Percentiles rank a stretch among this genome's conserved stretches.
Conservation (phyloP, 805 yeast genomes). For the Wickerhamiella shivajii region DNA sequence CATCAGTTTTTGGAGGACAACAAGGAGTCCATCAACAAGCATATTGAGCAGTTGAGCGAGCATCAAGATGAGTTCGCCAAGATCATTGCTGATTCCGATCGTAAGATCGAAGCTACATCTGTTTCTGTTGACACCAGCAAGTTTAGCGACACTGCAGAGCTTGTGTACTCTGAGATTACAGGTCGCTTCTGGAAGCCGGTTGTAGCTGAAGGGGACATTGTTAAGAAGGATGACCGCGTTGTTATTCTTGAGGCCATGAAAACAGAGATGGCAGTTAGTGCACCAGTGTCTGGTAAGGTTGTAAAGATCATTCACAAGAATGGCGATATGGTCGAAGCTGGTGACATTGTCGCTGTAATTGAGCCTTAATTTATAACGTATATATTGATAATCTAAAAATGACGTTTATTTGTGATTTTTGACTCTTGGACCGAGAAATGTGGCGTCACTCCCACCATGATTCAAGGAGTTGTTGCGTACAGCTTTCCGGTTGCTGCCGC, state of each 20-base stretch:
- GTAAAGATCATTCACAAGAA: slow-evolving; percentile 43
- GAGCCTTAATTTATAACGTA: slow-evolving; percentile 26
- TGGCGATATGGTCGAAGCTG: slow-evolving; percentile 96
- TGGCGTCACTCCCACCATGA: too few relatives aligned
- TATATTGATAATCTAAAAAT: background rate
- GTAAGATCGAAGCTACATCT: slow-evolving; percentile 19
- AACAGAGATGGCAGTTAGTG: slow-evolving; percentile 82
- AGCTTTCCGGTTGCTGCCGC: too few relatives aligned
- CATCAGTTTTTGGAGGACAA: slow-evolving; percentile 64
- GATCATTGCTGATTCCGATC: slow-evolving; percentile 42
- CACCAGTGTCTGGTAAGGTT: slow-evolving; percentile 33
- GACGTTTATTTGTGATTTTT: slow-evolving; percentile 57
- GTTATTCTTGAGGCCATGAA: slow-evolving; percentile 96
- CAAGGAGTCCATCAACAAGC: slow-evolving; percentile 47
- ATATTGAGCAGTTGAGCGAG: slow-evolving; percentile 36
- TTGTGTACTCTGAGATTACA: slow-evolving; percentile 88
- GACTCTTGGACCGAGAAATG: too few relatives aligned
- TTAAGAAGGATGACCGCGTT: slow-evolving; percentile 60
- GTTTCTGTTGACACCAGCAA: slow-evolving; percentile 31
- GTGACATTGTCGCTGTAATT: slow-evolving; percentile 81
- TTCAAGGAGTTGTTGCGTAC: too few relatives aligned
- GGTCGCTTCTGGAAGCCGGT: slow-evolving; percentile 92
- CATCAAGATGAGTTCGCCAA: slow-evolving; percentile 78
- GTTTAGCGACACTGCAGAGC: slow-evolving; percentile 63
- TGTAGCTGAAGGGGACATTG: slow-evolving; percentile 63